Conservation (phyloP, 2,329 filamentous ascomycete genomes). For the Trichoderma sp. region DNA sequence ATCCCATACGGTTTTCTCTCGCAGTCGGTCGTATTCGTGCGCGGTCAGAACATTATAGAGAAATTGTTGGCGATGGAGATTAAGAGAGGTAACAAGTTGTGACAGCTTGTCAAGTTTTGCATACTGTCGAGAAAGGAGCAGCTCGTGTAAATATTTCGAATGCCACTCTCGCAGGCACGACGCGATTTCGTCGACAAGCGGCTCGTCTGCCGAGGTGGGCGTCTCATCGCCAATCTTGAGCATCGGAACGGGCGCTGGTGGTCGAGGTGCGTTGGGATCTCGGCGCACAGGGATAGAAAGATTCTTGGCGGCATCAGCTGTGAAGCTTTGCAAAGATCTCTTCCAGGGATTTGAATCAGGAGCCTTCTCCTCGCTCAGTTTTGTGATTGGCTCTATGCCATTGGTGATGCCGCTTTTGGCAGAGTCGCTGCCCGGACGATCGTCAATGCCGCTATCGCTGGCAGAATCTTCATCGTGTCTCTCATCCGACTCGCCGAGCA, state of each 20-base stretch:
- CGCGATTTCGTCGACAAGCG: constrained; percentile 94
- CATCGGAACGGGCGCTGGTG: constrained; percentile 92
- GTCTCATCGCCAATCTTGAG: constrained; percentile 97
- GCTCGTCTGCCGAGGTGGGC: constrained; percentile 84
- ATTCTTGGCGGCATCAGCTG: constrained; percentile 47
- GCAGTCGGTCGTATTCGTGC: constrained; percentile 77
- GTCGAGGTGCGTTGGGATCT: constrained; percentile 72
- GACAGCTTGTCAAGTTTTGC: constrained; percentile 79
- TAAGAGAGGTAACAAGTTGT: constrained; percentile 77
- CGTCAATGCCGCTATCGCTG: constrained; percentile 41
- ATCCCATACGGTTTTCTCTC: constrained; percentile 94
- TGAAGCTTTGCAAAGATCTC: constrained; percentile 43
- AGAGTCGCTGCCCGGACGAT: constrained; percentile 51
- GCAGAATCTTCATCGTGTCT: constrained; percentile 47
- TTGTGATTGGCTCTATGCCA: constrained; percentile 44
- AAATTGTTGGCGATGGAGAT: constrained; percentile 84
- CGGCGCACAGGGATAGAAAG: constrained; percentile 57
- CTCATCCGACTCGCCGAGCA: constrained; percentile 75
- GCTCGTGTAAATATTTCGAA: constrained; percentile 91
- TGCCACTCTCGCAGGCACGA: constrained; percentile 98
- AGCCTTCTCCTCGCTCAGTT: constrained; percentile 39
- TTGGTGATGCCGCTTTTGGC: constrained; percentile 58
- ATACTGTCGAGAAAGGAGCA: constrained; percentile 84
- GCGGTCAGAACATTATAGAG: constrained; percentile 91
- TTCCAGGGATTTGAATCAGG: constrained; percentile 36